Base-by-base conservation (phyloP, 768 basidiomycete genomes). In the Xanthoconium purpureum region DNA sequence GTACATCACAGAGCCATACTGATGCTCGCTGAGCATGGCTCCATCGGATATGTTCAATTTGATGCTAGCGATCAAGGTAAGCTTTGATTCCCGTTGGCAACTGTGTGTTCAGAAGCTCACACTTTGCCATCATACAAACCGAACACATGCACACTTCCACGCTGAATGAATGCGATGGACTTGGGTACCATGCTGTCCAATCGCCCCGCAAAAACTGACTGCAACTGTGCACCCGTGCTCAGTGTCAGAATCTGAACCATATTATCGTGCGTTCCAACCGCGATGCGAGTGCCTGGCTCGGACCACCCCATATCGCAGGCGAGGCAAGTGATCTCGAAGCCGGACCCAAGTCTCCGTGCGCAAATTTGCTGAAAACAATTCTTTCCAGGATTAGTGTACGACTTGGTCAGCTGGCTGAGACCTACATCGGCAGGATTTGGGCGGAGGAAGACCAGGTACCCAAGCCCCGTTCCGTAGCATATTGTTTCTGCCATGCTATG, bases 1-100 rank as follows among this genome's bases (percentile, higher is more conserved):
- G 10, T 30, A 58, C 57, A 61, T 61, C 15, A 58, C 50, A 2
- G 60, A 44, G 3, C 38, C 46, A 47, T 12, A 53, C 8, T 29
- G 42, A 17, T 55, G 50, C 47, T 61, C 54, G 5, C 40, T 18
- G 2, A 59, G 4, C 0, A 61, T 6, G 1, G 24, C 18, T 12
- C 60, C 60, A 37, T 50, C 18, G 10, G 24, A 13, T 14, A 17
- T 15, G 5, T 55, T 58, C n/a, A 61, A 24, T 30, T 49, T 51
- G 46, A 58, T 55, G n/a, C 46, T 47, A 33, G n/a, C 12, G 12
- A 42, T 7, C 17, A n/a, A 39, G 38, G 17, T n/a, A 18, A n/a
- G 4, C 4, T 7, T 18, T 42, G 5, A 20, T 10, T 42, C 40
- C 8, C 1, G n/a, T n/a, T n/a, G n/a, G n/a, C n/a, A n/a, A n/a